Evolutionary conservation across 768 basidiomycete species (phyloP).

Genomic region (Auriscalpium orientale): DNA sequence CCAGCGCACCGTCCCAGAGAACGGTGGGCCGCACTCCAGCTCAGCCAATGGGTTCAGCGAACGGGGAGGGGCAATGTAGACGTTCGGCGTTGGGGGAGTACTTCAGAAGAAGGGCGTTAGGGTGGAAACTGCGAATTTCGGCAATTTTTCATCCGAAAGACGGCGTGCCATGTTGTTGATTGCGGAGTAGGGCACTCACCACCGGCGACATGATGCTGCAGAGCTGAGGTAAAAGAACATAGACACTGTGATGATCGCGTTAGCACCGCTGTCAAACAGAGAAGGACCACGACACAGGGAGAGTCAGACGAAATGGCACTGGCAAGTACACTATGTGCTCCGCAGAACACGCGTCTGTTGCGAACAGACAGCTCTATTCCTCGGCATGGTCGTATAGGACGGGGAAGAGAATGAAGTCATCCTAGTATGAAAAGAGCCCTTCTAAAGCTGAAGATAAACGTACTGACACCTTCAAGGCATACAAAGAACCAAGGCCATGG

Average conservation of each 20-base stretch:
- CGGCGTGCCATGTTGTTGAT: conserved; percentile 35
- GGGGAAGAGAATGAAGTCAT: conserved; percentile 89
- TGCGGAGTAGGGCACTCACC: conserved; percentile 17
- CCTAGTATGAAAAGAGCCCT: conserved; percentile 15
- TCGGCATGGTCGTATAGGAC: conserved; percentile 88
- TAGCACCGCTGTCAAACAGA: neutral
- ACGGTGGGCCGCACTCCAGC: conserved; percentile 57
- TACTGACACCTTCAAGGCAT: no score
- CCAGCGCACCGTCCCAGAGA: conserved; percentile 51
- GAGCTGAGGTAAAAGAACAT: neutral
- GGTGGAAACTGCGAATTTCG: conserved; percentile 87
- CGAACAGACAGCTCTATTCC: conserved; percentile 73
- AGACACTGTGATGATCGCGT: neutral
- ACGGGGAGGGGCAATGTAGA: conserved; percentile 60
- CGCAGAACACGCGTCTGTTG: conserved; percentile 59
- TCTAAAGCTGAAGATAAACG: no score
- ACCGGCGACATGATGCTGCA: neutral
- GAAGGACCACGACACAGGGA: neutral
- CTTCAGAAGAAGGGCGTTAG: conserved; percentile 58
- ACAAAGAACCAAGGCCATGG: no score
- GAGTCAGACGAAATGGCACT: conserved; percentile 80
- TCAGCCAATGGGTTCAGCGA: conserved; percentile 58
- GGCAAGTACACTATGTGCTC: conserved; percentile 75
- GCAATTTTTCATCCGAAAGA: conserved; percentile 28
- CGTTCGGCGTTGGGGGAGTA: conserved; percentile 69